Evolutionary conservation across 225 moss, liverwort and hornwort genomes (phyloP), one percentile per base, ranked within the genome.

Genomic region (Straminergon stramineum): DNA sequence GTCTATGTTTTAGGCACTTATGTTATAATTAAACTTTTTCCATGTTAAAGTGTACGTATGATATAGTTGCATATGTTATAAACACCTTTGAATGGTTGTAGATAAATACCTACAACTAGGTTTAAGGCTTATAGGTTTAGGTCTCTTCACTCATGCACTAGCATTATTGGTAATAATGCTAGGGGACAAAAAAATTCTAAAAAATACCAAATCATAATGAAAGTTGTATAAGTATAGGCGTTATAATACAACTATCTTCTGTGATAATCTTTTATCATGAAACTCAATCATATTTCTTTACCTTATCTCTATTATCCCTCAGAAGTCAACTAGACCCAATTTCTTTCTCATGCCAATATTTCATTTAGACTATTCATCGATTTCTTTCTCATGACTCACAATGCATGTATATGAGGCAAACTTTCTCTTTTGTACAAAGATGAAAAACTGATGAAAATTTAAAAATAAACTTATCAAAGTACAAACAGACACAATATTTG

Each of bases 271-370:
- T 73, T 71, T 73, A 22, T 16, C 3, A 27, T 0, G 1, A 43
- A 73, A 28, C 1, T 27, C 28, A 74, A 45, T 74, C 17, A 28
- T 0, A 10, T 16, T 9, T 43, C 10, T 73, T 73, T 17, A 73
- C 5, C 17, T 5, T 28, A 30, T 45, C 2, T 27, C 17, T 23
- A 39, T 22, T 10, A 73, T 73, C 16, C 6, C 8, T 65, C 3
- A 2, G 0, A n/a, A n/a, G 12, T n/a, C 0, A 1, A n/a, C 20
- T 69, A 27, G 73, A 16, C 9, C 6, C 4, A 43, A 43, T 73
- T 73, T 43, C 28, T 27, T 73, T 37, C 7, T 73, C 5, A 43
- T 2, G 11, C 16, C 9, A 3, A 27, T 39, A 9, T 43, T 43
- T 43, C 27, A 17, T 73, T 73, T 43, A 16, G 5, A 43, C 5